A percentile compares a stretch with the other conserved stretches of the same genome.
Conservation (phyloP, 768 basidiomycete species). For the Boletus speciosus region DNA sequence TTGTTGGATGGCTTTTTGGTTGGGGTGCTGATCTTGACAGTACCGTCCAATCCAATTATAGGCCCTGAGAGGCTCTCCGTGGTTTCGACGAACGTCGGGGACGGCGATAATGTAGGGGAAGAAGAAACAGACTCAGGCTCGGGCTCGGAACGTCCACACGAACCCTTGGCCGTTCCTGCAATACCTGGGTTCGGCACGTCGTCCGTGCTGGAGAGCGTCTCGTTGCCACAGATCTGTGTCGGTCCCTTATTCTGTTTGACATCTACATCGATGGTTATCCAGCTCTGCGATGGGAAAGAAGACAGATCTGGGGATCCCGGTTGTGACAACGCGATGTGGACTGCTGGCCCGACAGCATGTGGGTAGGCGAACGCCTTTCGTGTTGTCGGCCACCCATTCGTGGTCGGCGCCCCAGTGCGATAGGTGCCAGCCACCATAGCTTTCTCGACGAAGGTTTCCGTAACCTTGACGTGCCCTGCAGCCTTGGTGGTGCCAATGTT, state of each 20-base stretch:
- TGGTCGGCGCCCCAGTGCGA: neutral
- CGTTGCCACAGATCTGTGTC: neutral
- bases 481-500: neutral
- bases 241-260: neutral
- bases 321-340: neutral
- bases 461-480: neutral
- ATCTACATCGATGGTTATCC: neutral
- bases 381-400: neutral
- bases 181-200: too few relatives aligned
- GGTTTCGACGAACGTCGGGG: neutral
- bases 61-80: neutral
- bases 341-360: too few relatives aligned
- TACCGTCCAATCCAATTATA: neutral
- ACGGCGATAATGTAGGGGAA: neutral
- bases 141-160: neutral
- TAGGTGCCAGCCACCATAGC: neutral
- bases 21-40: neutral
- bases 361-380: neutral
- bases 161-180: neutral
- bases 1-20: neutral
- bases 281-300: conserved; percentile 7
- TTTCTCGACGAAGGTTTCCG: neutral
- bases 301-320: neutral
- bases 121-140: neutral
- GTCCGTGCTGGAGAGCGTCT: too few relatives aligned